phyloP scores from a whole-genome alignment of 768 basidiomycete genomes.

The Mycena amicta region DNA sequence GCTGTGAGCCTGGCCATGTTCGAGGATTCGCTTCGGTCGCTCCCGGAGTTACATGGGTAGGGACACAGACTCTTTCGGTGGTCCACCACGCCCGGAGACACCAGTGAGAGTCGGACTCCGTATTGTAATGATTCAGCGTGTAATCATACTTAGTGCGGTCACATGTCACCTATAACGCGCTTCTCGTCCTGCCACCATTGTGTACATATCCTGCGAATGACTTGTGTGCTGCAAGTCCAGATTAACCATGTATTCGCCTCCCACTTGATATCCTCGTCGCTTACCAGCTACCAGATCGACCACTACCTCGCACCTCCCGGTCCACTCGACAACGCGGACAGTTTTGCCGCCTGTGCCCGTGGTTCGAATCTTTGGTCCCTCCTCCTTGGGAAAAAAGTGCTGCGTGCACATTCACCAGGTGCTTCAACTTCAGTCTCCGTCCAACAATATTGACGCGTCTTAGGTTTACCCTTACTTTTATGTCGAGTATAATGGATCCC shows the following conservation, averaged over 20 bases:
- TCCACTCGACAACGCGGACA: slow-evolving; percentile 58
- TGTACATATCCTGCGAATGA: slow-evolving; percentile 19
- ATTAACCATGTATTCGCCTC: slow-evolving; percentile 39
- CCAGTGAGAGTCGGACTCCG: too few species aligned
- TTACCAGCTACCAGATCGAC: slow-evolving; percentile 48
- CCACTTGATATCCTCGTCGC: background rate
- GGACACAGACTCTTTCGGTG: slow-evolving; percentile 68
- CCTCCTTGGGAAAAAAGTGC: slow-evolving; percentile 73
- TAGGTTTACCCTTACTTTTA: slow-evolving; percentile 86
- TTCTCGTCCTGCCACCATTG: background rate
- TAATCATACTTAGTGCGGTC: too few species aligned
- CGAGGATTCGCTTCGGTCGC: slow-evolving; percentile 66
- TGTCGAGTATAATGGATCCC: slow-evolving; percentile 73
- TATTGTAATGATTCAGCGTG: too few species aligned
- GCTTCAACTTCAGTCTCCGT: too few species aligned
- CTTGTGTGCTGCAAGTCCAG: slow-evolving; percentile 40
- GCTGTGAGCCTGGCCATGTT: slow-evolving; percentile 90
- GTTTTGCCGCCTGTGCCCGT: slow-evolving; percentile 72
- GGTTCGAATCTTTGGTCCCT: slow-evolving; percentile 84
- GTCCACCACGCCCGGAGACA: slow-evolving; percentile 32
- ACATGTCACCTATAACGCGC: background rate
- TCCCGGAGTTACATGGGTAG: slow-evolving; percentile 73
- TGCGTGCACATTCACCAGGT: slow-evolving; percentile 90
- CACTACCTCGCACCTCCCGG: slow-evolving; percentile 60
- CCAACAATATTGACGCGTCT: too few species aligned